Conservation (phyloP, 768 basidiomycete species). For the Infundibulicybe gibba region DNA sequence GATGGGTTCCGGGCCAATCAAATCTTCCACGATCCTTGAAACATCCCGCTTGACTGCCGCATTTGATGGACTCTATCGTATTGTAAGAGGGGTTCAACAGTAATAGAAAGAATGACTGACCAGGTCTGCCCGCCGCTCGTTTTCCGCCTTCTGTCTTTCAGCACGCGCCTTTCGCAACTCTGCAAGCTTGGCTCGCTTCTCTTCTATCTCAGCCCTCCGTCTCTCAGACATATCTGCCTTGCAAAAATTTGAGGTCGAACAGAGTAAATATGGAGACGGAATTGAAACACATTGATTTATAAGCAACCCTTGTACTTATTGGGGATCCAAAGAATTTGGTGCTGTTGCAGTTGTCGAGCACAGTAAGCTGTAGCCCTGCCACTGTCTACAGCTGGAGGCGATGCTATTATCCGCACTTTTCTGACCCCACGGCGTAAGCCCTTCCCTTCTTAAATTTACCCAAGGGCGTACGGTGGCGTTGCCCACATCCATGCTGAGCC, state of each 20-base stretch:
- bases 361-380: too few relatives aligned
- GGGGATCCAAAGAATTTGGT: not conserved
- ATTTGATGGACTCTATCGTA: conserved; percentile 12
- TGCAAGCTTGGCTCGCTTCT: conserved; percentile 83
- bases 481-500: too few relatives aligned
- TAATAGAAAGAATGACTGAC: conserved; percentile 12
- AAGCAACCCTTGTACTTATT: not conserved
- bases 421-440: too few relatives aligned
- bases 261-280: not conserved
- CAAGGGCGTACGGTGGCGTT: too few relatives aligned
- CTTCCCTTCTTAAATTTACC: too few relatives aligned
- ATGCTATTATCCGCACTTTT: too few relatives aligned
- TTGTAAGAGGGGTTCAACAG: too few relatives aligned
- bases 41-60: conserved; percentile 50
- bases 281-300: not conserved
- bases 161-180: conserved; percentile 78
- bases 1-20: conserved; percentile 42
- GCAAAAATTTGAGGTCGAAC: not conserved
- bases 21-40: conserved; percentile 65
- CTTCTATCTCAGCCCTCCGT: conserved; percentile 85
- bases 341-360: not conserved
- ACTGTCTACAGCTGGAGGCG: too few relatives aligned
- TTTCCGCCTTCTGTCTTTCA: conserved; percentile 57
- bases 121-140: conserved; percentile 36
- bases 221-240: conserved; percentile 46